These are phyloP conservation scores for Tremellales sp. DNA, from an alignment of 1,284 basidiomycete genomes.

Conservation along the genomic window DNA sequence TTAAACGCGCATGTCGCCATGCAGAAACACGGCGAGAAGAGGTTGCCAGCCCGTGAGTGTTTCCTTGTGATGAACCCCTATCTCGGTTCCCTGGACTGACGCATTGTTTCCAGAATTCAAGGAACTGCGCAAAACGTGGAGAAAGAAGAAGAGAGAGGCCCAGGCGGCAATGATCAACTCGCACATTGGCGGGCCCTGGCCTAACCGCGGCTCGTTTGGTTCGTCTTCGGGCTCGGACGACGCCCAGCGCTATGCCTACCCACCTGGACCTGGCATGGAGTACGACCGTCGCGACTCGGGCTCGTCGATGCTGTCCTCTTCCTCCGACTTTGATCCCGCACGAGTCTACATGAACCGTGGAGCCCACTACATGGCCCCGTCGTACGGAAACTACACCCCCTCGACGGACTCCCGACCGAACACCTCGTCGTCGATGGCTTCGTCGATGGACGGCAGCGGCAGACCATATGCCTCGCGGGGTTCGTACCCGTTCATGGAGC, in stretches of 20 bases:
- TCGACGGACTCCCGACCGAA: neutral
- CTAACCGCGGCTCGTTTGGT: neutral
- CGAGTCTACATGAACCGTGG: constrained; percentile 6
- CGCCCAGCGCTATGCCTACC: constrained; percentile 17
- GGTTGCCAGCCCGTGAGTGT: constrained; percentile 51
- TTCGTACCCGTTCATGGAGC: neutral
- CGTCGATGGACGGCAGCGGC: constrained; percentile 18
- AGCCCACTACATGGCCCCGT: constrained; percentile 10
- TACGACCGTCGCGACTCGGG: constrained; percentile 30
- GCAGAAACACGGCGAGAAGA: constrained; percentile 57
- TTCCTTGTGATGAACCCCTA: neutral
- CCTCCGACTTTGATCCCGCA: constrained; percentile 13
- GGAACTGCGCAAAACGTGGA: constrained; percentile 92
- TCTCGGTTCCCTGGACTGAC: neutral
- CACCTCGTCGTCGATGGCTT: constrained; percentile 25
- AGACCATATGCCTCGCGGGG: neutral
- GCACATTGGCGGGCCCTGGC: constrained; percentile 12
- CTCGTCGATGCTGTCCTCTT: constrained; percentile 16
- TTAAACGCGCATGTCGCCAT: constrained; percentile 57
- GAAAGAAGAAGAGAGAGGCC: constrained; percentile 79
- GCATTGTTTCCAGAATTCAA: constrained; percentile 73
- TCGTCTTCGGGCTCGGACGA: constrained; percentile 3
- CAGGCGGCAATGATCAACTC: constrained; percentile 43
- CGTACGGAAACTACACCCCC: neutral
- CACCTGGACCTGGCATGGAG: constrained; percentile 23